Percentiles rank a stretch among this genome's conserved stretches.
phyloP scores from a whole-genome alignment of 352 stramenopile genomes.

The Phytophthora sojae region DNA sequence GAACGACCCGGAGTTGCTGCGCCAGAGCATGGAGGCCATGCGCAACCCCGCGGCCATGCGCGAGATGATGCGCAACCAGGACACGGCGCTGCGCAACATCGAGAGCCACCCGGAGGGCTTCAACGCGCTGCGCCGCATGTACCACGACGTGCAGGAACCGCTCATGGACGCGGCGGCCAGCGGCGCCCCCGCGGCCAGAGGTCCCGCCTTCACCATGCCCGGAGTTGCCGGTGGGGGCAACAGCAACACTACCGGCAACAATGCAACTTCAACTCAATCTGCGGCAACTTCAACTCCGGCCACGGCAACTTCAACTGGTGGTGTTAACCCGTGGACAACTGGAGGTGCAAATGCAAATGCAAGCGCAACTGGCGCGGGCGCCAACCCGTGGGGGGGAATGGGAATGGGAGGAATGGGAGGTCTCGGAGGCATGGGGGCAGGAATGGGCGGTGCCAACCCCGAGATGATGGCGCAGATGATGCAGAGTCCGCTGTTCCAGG shows the following conservation, averaged over 20 bases:
- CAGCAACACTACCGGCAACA: constrained; percentile 10
- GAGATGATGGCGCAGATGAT: constrained; percentile 88
- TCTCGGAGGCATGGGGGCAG: constrained; percentile 34
- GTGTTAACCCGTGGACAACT: constrained; percentile 70
- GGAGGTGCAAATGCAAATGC: neutral
- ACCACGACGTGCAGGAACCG: constrained; percentile 95
- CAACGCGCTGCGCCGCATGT: constrained; percentile 95
- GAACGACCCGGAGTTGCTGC: constrained; percentile 95
- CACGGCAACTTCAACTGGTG: constrained; percentile 32
- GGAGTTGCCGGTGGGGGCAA: constrained; percentile 63
- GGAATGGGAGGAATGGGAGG: constrained; percentile 33
- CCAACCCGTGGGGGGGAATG: constrained; percentile 79
- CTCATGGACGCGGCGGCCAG: constrained; percentile 93
- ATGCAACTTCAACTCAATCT: constrained; percentile 31
- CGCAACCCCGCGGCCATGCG: constrained; percentile 96
- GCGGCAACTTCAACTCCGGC: constrained; percentile 19
- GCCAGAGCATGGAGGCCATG: constrained; percentile 97
- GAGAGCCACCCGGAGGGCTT: constrained; percentile 98
- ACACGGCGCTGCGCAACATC: constrained; percentile 97
- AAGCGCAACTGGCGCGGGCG: constrained; percentile 22
- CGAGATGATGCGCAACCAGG: constrained; percentile 97
- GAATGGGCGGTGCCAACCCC: constrained; percentile 51
- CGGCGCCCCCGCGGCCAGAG: constrained; percentile 50
- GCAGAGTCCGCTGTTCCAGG: constrained; percentile 89
- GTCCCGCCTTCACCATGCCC: constrained; percentile 86